Base-by-base conservation (phyloP, 2,329 filamentous ascomycete genomes). In the Pyrenochaeta sp. region DNA sequence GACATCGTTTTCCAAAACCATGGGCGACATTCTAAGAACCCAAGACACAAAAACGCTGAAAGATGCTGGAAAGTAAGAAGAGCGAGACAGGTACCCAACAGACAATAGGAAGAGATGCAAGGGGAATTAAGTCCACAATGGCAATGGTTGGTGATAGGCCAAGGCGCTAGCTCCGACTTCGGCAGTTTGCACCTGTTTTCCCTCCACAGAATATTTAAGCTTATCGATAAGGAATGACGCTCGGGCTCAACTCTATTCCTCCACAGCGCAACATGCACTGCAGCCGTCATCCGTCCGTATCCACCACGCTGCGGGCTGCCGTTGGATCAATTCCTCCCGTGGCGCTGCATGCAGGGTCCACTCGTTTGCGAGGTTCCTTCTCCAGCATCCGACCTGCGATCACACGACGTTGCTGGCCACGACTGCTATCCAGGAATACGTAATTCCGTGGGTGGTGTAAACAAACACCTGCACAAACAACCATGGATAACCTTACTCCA, bases 151-250 rank as follows among this genome's bases (percentile, higher is more conserved):
- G 21, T 51, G 41, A 46, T 39, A 35, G 18, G 34, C 41, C 36
- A 48, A 49, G 37, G 36, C 41, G 39, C 35, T 59, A 54, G 47
- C 53, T 65, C 65, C 66, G 66, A 69, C 51, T 55, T 67, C 63
- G 61, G 63, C 58, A 63, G 36, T 48, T 55, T 55, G 46, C n/a
- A n/a, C n/a, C n/a, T n/a, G n/a, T n/a, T n/a, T 42, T 41, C 38
- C 38, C 22, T 42, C 36, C 31, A 4, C n/a, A 34, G 28, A 42
- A 48, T 61, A 59, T 55, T 63, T 58, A 55, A 53, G 39, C 55
- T 67, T 68, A 68, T 67, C 66, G 64, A 66, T 68, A 68, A 64
- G 39, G n/a, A n/a, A n/a, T n/a, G n/a, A 41, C 23, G 52, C 51
- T 55, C 48, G 34, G 41, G 30, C 43, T 40, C 36, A 40, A 43